Percentiles rank a stretch among this genome's conserved stretches.
Conservation (phyloP, 768 basidiomycete species). For the Kwoniella pini region DNA sequence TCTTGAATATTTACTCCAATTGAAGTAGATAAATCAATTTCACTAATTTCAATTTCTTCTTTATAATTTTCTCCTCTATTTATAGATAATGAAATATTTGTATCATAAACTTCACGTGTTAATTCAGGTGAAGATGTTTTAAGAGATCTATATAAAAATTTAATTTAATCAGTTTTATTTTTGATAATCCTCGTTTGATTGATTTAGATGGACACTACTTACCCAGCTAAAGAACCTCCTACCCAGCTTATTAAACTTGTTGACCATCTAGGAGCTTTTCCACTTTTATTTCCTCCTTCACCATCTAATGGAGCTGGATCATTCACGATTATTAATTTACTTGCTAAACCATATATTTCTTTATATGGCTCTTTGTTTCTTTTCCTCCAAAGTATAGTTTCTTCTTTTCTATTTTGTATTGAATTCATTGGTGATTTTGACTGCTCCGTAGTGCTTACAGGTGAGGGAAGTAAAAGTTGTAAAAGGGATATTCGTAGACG, state of each 20-base stretch:
- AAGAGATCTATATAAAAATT: constrained; percentile 61
- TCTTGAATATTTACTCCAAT: constrained; percentile 39
- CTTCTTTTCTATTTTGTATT: constrained; percentile 21
- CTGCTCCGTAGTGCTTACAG: background rate
- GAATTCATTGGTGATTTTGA: constrained; percentile 14
- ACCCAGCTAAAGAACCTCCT: constrained; percentile 91
- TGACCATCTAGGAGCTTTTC: constrained; percentile 83
- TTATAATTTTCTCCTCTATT: constrained; percentile 55
- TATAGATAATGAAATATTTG: constrained; percentile 43
- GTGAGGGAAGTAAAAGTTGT: constrained; percentile 59
- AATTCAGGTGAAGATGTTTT: constrained; percentile 86
- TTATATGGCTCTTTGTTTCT: constrained; percentile 71
- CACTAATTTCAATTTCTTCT: constrained; percentile 32
- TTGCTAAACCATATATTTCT: constrained; percentile 67
- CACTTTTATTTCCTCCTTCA: constrained; percentile 60
- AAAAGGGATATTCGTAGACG: constrained; percentile 79
- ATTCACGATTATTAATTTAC: constrained; percentile 79
- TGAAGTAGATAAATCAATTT: constrained; percentile 25
- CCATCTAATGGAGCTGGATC: constrained; percentile 60
- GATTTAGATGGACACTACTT: constrained; percentile 55
- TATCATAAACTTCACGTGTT: constrained; percentile 81
- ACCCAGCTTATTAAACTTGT: constrained; percentile 85
- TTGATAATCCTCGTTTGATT: too few relatives aligned
- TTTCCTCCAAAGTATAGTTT: constrained; percentile 27
- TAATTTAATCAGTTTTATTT: too few relatives aligned